phyloP scores from a whole-genome alignment of 2,329 filamentous ascomycete species.

The Tolypocladium tundrense region DNA sequence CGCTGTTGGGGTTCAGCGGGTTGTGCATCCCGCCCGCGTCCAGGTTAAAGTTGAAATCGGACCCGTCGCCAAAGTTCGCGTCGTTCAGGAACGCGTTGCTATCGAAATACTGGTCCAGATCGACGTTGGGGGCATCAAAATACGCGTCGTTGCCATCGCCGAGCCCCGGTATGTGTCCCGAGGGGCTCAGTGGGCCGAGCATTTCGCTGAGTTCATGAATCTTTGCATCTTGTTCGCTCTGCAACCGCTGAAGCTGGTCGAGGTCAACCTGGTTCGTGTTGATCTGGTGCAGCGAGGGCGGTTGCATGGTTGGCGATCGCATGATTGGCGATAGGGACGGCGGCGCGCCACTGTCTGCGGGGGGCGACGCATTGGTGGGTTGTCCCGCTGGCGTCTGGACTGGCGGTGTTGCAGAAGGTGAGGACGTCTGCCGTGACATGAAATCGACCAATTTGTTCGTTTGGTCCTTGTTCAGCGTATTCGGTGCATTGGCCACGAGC shows the following conservation, averaged over 20 bases:
- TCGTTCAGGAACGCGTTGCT: constrained; percentile 29
- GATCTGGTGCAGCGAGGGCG: constrained; percentile 50
- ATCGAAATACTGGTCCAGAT: constrained; percentile 42
- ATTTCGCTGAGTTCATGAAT: constrained; percentile 66
- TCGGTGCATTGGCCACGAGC: constrained; percentile 43
- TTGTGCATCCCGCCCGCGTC: constrained; percentile 21
- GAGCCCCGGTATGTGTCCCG: constrained; percentile 66
- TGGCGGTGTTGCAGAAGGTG: constrained; percentile 12
- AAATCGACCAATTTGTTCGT: constrained; percentile 48
- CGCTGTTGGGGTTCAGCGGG: not conserved
- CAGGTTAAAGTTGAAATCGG: constrained; percentile 42
- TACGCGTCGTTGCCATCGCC: constrained; percentile 27
- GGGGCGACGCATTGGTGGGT: constrained; percentile 2
- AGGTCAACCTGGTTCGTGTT: constrained; percentile 64
- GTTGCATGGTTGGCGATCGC: constrained; percentile 28
- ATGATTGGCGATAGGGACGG: constrained; percentile 41
- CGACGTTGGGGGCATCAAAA: constrained; percentile 28
- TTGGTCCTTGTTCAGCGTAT: constrained; percentile 46
- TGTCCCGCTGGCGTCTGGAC: constrained; percentile 7
- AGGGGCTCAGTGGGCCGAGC: constrained; percentile 71
- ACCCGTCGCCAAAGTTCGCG: constrained; percentile 30
- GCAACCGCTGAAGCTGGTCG: constrained; percentile 66
- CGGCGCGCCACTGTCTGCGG: constrained; percentile 13
- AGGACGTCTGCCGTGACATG: constrained; percentile 38
- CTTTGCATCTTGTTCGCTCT: constrained; percentile 66